Evolutionary conservation across 352 stramenopile genomes (phyloP).

Genomic region (Phytophthora uliginosa): DNA sequence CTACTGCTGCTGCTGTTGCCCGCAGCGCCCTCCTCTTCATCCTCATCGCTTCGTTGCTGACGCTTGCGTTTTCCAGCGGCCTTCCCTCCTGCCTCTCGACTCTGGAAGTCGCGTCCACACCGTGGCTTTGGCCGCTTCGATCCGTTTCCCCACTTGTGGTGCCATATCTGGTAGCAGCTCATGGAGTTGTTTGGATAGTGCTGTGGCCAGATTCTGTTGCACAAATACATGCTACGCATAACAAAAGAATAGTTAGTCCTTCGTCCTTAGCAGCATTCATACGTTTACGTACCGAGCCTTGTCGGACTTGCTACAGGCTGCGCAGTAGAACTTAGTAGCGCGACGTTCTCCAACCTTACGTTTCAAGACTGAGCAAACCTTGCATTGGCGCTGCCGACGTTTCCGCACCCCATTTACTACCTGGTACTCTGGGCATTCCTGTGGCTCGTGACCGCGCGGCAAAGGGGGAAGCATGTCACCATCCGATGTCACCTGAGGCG

Average conservation of each 20-base stretch:
- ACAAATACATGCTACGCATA: neutral
- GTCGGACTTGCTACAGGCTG: constrained; percentile 7
- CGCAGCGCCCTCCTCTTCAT: neutral
- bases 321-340: constrained; percentile 8
- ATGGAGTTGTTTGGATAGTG: constrained; percentile 11
- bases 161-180: constrained; percentile 15
- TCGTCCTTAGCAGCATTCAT: neutral
- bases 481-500: too few species aligned
- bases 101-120: constrained; percentile 4
- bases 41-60: neutral
- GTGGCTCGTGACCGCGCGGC: neutral
- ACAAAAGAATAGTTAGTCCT: neutral
- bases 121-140: neutral
- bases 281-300: constrained; percentile 4
- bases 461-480: neutral
- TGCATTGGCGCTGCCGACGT: neutral
- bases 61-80: neutral
- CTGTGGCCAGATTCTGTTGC: neutral
- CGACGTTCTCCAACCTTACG: neutral
- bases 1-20: neutral
- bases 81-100: neutral
- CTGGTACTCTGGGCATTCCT: constrained; percentile 7
- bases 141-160: constrained; percentile 9
- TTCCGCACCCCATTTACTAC: neutral
- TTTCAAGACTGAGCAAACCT: neutral